Conservation (phyloP, 2,329 filamentous ascomycete genomes). For the Aaosphaeria pasadenensis region DNA sequence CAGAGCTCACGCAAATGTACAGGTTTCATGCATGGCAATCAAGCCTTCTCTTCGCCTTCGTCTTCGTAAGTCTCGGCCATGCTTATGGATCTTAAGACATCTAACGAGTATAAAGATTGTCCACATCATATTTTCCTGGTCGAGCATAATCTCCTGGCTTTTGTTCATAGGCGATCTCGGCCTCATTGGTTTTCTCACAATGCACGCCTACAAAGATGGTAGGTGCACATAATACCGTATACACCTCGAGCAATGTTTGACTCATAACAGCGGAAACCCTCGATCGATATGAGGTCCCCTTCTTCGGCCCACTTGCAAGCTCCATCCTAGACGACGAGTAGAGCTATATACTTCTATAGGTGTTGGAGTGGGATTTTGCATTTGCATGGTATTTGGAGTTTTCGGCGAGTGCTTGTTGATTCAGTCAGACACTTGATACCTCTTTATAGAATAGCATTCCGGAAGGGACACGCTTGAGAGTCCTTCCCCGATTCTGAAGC, state of each 20-base stretch:
- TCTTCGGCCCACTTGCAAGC: conserved; percentile 81
- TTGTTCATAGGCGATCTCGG: conserved; percentile 73
- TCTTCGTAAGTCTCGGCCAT: conserved; percentile 47
- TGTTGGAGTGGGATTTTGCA: not conserved
- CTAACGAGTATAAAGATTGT: conserved; percentile 46
- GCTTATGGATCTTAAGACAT: not conserved
- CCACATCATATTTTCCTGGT: conserved; percentile 86
- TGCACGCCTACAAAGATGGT: conserved; percentile 82
- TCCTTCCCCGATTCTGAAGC: too few species aligned
- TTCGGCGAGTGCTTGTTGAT: not conserved
- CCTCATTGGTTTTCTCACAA: conserved; percentile 72
- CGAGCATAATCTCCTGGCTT: conserved; percentile 76
- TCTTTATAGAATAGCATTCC: too few species aligned
- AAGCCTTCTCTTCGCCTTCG: conserved; percentile 72
- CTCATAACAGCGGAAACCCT: conserved; percentile 55
- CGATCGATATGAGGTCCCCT: conserved; percentile 75
- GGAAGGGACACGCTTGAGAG: too few species aligned
- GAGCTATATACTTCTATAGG: not conserved
- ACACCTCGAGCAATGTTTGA: conserved; percentile 9
- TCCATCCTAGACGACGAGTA: conserved; percentile 87
- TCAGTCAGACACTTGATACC: not conserved
- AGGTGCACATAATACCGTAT: conserved; percentile 31
- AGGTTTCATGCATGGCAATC: conserved; percentile 94
- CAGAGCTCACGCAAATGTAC: conserved; percentile 41
- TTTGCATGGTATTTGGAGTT: not conserved